phyloP scores from a whole-genome alignment of 768 basidiomycete species.

The Candolleomyces efflorescens region DNA sequence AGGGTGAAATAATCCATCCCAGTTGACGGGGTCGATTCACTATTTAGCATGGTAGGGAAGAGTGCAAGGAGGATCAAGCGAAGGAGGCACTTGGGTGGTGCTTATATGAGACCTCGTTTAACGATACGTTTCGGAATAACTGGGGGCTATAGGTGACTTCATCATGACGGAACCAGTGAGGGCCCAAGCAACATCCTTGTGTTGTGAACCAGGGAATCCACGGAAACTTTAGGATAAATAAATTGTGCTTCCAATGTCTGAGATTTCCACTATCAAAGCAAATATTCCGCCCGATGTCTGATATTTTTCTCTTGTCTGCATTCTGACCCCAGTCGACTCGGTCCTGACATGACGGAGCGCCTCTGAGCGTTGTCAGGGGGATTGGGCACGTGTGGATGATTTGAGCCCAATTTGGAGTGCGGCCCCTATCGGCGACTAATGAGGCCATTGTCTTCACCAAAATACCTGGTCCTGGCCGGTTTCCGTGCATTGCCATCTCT shows the following conservation, averaged over 20 bases:
- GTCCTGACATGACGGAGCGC: too few relatives aligned
- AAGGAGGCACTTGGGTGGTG: neutral
- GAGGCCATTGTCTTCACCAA: neutral
- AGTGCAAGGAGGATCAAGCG: too few relatives aligned
- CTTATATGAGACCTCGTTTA: neutral
- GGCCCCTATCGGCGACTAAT: neutral
- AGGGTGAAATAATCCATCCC: too few relatives aligned
- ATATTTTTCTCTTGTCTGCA: too few relatives aligned
- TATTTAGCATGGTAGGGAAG: too few relatives aligned
- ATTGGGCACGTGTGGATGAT: neutral
- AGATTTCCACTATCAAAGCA: too few relatives aligned
- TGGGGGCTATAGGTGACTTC: neutral
- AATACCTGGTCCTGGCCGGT: neutral
- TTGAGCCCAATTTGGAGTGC: neutral
- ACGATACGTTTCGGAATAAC: neutral
- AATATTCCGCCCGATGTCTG: too few relatives aligned
- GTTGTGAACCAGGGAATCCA: neutral
- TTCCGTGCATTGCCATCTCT: neutral
- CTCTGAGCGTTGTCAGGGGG: neutral
- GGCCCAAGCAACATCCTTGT: too few relatives aligned
- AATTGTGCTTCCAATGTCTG: too few relatives aligned
- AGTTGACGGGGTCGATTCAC: too few relatives aligned
- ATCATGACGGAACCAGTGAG: neutral
- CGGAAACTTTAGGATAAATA: neutral
- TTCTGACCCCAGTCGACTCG: too few relatives aligned